Base-by-base conservation (phyloP, 2,329 filamentous ascomycete species). In the Plectosphaerella sp. region DNA sequence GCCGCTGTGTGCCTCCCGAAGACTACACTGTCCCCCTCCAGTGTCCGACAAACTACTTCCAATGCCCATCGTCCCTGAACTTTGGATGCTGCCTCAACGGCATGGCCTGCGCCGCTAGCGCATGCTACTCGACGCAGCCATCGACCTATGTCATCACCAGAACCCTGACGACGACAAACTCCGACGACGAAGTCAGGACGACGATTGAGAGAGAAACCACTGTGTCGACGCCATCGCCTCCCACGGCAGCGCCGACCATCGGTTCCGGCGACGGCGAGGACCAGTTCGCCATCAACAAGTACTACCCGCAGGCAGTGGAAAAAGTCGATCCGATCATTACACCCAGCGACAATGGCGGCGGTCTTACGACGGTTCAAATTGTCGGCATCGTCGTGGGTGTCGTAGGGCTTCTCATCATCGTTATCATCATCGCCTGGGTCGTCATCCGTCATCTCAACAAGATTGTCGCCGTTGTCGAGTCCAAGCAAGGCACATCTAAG, bases 311-410 rank as follows among this genome's bases (percentile, higher is more conserved):
- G 2, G 66, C 68, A 1, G 62, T 78, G 3, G 59, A 72, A 5
- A 80, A 81, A 52, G 56, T 65, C 6, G 57, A 66, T 1, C 67
- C 71, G 3, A n/a, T 43, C 11, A 28, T 43, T 5, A 49, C 37
- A 1, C 62, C 64, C 1, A 54, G 58, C 10, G 56, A 56, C 16
- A 60, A 66, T 43, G 58, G 63, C 33, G 58, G 64, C 20, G 66
- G 69, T 12, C 64, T 79, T 20, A 70, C 71, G 6, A 63, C 59
- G 0, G 69, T 63, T 1, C 67, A 74, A 24, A 65, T 84, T 3
- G 79, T 75, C 3, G 81, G 80, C 2, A 80, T 83, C 20, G 70
- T 83, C 35, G 76, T 72, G 2, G 80, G 77, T 1, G 74, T 74
- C 12, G 65, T 78, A 3, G 71, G 68, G 1, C 61, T 83, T 11